These are phyloP conservation scores for Pinus albicaulis DNA, from an alignment of 75 land plant species.

Conservation along the genomic window DNA sequence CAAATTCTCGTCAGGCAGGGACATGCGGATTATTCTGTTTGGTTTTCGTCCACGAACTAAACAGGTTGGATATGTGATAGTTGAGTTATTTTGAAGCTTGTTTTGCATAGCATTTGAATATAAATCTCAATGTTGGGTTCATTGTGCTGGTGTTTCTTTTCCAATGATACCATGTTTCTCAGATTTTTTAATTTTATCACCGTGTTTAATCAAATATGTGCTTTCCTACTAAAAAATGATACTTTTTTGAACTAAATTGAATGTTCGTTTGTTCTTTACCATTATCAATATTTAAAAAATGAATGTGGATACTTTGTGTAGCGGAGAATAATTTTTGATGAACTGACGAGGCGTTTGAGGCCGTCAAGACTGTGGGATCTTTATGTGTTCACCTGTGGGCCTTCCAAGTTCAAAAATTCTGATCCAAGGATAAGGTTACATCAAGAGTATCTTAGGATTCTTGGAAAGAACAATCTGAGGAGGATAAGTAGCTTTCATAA, in stretches of 20 bases:
- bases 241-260: neutral
- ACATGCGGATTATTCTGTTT: constrained; percentile 86
- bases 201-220: neutral
- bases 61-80: constrained; percentile 49
- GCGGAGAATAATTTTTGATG: constrained; percentile 79
- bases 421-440: constrained; percentile 69
- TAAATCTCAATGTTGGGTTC: neutral
- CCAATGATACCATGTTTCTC: neutral
- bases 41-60: constrained; percentile 84
- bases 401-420: constrained; percentile 33
- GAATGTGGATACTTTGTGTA: constrained; percentile 21
- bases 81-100: neutral
- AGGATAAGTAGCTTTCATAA: constrained; percentile 29
- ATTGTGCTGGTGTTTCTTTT: too few species aligned
- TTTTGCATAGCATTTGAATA: neutral
- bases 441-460: constrained; percentile 73
- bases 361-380: constrained; percentile 80
- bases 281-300: neutral
- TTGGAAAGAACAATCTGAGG: constrained; percentile 34
- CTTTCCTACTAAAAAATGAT: neutral
- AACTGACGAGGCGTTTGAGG: constrained; percentile 51
- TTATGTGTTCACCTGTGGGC: constrained; percentile 71
- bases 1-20: constrained; percentile 66
- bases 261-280: neutral
- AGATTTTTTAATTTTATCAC: neutral